Conservation (phyloP, 257 asterid genomes). For the Rehmannia glutinosa region DNA sequence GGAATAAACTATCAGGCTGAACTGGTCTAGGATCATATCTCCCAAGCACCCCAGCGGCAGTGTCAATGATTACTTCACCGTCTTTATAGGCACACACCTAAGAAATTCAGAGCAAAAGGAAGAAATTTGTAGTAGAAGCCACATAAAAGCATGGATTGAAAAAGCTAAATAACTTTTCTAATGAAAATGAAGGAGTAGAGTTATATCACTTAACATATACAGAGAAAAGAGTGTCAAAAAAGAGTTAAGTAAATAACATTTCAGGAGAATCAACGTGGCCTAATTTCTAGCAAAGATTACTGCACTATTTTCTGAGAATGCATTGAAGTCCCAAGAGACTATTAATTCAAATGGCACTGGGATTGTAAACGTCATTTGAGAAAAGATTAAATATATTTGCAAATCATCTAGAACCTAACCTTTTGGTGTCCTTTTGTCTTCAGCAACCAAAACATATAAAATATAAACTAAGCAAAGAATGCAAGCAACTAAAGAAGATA, state of each 20-base stretch:
- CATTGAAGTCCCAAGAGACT: not conserved
- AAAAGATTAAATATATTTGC: too few species aligned
- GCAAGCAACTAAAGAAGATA: too few species aligned
- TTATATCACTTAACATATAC: not conserved
- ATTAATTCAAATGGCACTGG: too few species aligned
- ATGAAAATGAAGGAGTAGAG: not conserved
- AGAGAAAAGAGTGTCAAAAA: not conserved
- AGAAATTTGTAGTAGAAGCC: constrained; percentile 4
- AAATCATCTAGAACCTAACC: too few species aligned
- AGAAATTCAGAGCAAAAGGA: not conserved
- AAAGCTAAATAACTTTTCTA: not conserved
- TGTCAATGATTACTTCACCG: constrained; percentile 94
- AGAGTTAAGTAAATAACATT: not conserved
- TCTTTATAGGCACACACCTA: constrained; percentile 98
- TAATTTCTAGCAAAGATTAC: too few species aligned
- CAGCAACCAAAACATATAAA: too few species aligned
- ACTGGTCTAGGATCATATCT: constrained; percentile 99
- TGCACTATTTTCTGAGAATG: constrained; percentile 5
- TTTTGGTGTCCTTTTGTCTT: too few species aligned
- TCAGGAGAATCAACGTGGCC: not conserved
- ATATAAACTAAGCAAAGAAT: too few species aligned
- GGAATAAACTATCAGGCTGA: constrained; percentile 95
- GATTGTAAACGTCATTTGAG: too few species aligned
- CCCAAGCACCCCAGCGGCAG: constrained; percentile 97
- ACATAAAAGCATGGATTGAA: not conserved